These are phyloP conservation scores for Cordyceps cicadae DNA, from an alignment of 2,329 filamentous ascomycete genomes.

Conservation along the genomic window DNA sequence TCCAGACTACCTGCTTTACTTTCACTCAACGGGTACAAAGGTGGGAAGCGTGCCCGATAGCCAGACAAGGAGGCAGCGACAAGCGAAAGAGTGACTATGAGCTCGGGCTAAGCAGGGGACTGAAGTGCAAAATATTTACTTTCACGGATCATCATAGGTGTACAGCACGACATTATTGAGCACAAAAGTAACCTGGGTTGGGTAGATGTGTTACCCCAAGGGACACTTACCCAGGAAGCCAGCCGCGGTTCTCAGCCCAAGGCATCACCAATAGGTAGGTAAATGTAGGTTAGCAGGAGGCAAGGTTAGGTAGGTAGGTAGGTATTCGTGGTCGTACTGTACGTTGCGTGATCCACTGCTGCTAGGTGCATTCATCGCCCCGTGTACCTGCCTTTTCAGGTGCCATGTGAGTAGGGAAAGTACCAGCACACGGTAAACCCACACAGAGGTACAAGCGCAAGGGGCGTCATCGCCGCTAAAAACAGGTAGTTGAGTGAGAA, in stretches of 20 bases:
- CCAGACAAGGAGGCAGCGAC: neutral
- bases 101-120: neutral
- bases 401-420: neutral
- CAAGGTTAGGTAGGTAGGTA: no score
- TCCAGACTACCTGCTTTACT: conserved; percentile 5
- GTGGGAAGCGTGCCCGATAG: neutral
- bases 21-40: neutral
- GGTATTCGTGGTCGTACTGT: no score
- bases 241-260: neutral
- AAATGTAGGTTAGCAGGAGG: no score
- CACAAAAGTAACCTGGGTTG: neutral
- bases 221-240: neutral
- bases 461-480: neutral
- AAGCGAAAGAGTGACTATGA: neutral
- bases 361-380: neutral
- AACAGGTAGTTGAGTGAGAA: no score
- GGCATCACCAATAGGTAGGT: neutral
- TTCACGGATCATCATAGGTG: neutral
- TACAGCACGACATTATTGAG: neutral
- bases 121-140: neutral
- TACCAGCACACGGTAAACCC: no score
- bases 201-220: neutral
- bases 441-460: neutral
- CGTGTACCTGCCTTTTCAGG: neutral
- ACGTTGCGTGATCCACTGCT: neutral